Base-by-base conservation (phyloP, 169 alveolate genomes). In the Plasmodium gonderi region DNA sequence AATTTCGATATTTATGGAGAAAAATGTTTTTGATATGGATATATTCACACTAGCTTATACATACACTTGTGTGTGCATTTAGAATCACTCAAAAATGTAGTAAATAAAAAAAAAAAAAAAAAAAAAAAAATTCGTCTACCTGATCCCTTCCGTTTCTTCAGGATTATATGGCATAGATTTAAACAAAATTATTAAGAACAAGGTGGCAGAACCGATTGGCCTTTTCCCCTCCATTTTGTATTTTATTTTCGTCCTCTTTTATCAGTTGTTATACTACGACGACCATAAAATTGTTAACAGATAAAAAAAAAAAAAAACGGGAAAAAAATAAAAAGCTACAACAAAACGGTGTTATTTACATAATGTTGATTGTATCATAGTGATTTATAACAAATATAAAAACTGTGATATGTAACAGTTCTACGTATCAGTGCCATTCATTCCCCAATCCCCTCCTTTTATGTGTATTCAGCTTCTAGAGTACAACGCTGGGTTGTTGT, bases 131-230 rank as follows among this genome's bases (percentile, higher is more conserved):
- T 14, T 1, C 3, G 12, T 31, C 69, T 5, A 9, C 23, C 69
- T 31, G n/a, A 54, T 12, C 33, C 69, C 44, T n/a, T 17, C 14
- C 64, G 23, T 36, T 85, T 85, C 51, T 85, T 23, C 72, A 85
- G 94, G 94, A 12, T 69, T 94, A 20, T 90, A 45, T 26, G 96
- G 96, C 26, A 9, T 80, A 12, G 96, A 94, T 74, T 77, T 94
- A 60, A 92, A 92, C 54, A 92, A 92, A 78, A 68, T 64, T 47
- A 90, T 72, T 65, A 92, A 92, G 38, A 74, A 72, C 45, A 90
- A 80, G 47, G 92, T 94, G 23, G 98, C 99, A 11, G 98, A 98
- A 95, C 95, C 98, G 12, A 93, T 98, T 94, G 99, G 99, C 26
- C 94, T 98, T 74, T 98, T 97, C 6, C 97, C 98, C 11, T 97